phyloP scores from a whole-genome alignment of 495 filamentous ascomycete species.

The Arthonia radiata region DNA sequence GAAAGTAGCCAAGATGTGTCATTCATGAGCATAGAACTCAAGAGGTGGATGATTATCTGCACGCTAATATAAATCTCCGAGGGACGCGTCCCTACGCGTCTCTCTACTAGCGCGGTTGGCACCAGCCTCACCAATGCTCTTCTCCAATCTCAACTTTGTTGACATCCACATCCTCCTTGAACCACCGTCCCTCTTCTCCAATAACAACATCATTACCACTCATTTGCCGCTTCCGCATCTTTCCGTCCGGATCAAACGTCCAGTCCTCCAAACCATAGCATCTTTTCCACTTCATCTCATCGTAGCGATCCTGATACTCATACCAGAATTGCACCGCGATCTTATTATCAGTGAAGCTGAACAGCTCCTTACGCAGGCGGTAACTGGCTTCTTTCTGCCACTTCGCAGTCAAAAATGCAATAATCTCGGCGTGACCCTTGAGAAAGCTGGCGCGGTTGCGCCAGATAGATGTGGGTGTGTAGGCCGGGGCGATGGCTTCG shows the following conservation, averaged over 20 bases:
- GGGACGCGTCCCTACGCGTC: too few species aligned
- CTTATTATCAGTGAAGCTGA: constrained; percentile 43
- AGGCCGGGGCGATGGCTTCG: constrained; percentile 36
- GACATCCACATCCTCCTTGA: constrained; percentile 47
- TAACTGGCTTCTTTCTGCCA: constrained; percentile 56
- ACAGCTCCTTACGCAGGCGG: constrained; percentile 66
- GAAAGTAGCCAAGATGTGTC: too few species aligned
- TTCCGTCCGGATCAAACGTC: constrained; percentile 60
- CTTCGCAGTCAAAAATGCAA: constrained; percentile 49
- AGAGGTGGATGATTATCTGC: too few species aligned
- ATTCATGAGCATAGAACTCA: too few species aligned
- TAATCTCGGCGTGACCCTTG: constrained; percentile 39
- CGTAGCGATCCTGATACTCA: constrained; percentile 47
- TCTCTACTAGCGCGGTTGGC: too few species aligned
- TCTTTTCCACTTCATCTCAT: constrained; percentile 57
- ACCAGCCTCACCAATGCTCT: constrained; percentile 71
- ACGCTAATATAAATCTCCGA: too few species aligned
- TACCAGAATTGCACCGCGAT: constrained; percentile 92
- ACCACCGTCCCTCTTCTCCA: constrained; percentile 36
- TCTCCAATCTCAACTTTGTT: constrained; percentile 44
- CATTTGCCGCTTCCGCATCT: constrained; percentile 79
- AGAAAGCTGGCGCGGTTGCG: constrained; percentile 55
- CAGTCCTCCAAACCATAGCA: constrained; percentile 83
- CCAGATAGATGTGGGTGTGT: constrained; percentile 62
- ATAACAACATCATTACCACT: constrained; percentile 71